Evolutionary conservation across 257 asterid genomes (phyloP).

Genomic region (Apocynum venetum): DNA sequence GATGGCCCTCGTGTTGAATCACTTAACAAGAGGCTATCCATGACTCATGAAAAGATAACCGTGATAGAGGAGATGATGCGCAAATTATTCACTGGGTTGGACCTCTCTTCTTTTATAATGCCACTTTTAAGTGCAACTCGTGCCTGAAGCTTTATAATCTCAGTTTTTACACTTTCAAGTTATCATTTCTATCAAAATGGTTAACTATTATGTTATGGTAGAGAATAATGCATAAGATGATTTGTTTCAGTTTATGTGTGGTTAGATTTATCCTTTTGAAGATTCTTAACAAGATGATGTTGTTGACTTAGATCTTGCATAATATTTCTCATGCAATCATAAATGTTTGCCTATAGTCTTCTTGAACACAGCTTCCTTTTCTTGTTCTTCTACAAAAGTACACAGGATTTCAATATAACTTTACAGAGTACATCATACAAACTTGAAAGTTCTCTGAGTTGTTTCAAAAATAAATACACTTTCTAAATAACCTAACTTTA

Average conservation of each 20-base stretch:
- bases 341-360: not conserved
- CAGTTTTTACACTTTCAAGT: not conserved
- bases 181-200: not conserved
- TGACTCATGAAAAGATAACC: conserved; percentile 83
- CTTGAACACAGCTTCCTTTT: not conserved
- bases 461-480: not conserved
- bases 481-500: not conserved
- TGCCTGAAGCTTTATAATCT: not conserved
- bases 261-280: not conserved
- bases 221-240: not conserved
- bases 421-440: not conserved
- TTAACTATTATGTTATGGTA: not conserved
- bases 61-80: conserved; percentile 92
- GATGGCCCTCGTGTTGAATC: conserved; percentile 94
- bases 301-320: not conserved
- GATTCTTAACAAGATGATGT: not conserved
- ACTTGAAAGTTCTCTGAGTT: not conserved
- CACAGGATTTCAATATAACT: not conserved
- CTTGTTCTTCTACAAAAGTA: not conserved
- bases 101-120: conserved; percentile 11
- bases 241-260: not conserved
- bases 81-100: conserved; percentile 84
- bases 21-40: conserved; percentile 71
- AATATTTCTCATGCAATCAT: not conserved
- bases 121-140: not conserved